Evolutionary conservation across 768 basidiomycete species (phyloP).

Genomic region (Suillus tomentosus): DNA sequence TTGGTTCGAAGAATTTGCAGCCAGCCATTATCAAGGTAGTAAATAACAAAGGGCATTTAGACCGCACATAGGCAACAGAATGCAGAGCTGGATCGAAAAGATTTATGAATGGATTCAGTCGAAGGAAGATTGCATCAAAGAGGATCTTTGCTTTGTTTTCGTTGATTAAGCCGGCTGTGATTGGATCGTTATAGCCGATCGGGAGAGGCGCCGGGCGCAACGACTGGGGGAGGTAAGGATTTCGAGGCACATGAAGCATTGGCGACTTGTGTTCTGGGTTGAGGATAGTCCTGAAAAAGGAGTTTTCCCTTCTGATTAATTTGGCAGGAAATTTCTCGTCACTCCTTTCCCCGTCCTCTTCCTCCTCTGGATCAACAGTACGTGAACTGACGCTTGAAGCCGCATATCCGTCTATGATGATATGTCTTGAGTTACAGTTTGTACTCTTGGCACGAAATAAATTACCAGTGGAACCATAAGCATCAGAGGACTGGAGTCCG

Average conservation of each 20-base stretch:
- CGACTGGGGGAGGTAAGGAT: slow-evolving; percentile 38
- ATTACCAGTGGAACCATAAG: slow-evolving; percentile 31
- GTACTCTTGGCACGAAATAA: background rate
- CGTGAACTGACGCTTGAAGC: slow-evolving; percentile 24
- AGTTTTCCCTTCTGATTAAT: slow-evolving; percentile 74
- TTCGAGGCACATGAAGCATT: slow-evolving; percentile 32
- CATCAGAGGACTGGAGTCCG: slow-evolving; percentile 31
- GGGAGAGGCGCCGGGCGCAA: slow-evolving; percentile 39
- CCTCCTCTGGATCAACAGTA: slow-evolving; percentile 51
- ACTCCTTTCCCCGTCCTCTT: slow-evolving; percentile 62
- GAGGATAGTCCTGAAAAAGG: slow-evolving; percentile 83
- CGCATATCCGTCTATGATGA: slow-evolving; percentile 16
- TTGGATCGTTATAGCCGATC: slow-evolving; percentile 59
- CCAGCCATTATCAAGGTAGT: slow-evolving; percentile 83
- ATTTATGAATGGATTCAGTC: slow-evolving; percentile 88
- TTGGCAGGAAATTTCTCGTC: slow-evolving; percentile 77
- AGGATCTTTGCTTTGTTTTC: slow-evolving; percentile 71
- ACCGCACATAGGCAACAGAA: slow-evolving; percentile 76
- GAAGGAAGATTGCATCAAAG: slow-evolving; percentile 78
- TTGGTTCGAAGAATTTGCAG: slow-evolving; percentile 79
- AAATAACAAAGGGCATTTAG: slow-evolving; percentile 80
- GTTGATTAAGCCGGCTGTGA: slow-evolving; percentile 67
- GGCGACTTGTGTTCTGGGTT: slow-evolving; percentile 62
- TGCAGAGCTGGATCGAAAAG: slow-evolving; percentile 89
- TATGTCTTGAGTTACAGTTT: slow-evolving; percentile 3